phyloP scores from a whole-genome alignment of 345 rosid genomes.

The Aquilaria malaccensis region DNA sequence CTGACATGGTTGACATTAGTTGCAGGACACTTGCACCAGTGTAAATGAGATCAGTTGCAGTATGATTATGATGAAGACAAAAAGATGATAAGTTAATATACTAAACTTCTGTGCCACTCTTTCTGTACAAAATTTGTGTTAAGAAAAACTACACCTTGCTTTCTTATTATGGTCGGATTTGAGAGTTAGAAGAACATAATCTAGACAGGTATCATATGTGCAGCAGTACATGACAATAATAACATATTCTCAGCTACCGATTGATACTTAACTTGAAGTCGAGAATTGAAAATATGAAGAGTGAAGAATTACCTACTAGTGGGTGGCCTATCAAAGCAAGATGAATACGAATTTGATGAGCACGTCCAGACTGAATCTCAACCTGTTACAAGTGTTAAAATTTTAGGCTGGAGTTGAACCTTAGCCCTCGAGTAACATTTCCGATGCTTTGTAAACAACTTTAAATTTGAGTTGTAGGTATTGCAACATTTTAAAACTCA shows the following conservation, averaged over 20 bases:
- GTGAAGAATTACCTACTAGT: constrained; percentile 47
- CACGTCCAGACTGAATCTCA: constrained; percentile 83
- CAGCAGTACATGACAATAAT: background rate
- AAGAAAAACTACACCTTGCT: too few species aligned
- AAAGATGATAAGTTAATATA: too few species aligned
- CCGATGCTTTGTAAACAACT: too few species aligned
- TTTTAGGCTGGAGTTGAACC: too few species aligned
- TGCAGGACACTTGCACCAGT: background rate
- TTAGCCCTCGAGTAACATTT: too few species aligned
- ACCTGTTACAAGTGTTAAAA: constrained; percentile 35
- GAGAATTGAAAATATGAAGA: background rate
- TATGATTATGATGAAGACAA: too few species aligned
- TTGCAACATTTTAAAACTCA: background rate
- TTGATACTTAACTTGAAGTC: background rate
- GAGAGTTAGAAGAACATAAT: too few species aligned
- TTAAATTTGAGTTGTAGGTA: background rate
- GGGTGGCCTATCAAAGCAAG: constrained; percentile 87
- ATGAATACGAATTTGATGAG: constrained; percentile 91
- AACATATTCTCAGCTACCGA: background rate
- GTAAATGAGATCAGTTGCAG: background rate
- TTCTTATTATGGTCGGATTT: too few species aligned
- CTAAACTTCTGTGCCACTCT: too few species aligned
- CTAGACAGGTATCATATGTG: background rate
- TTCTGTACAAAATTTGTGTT: too few species aligned
- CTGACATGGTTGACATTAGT: background rate